These are phyloP conservation scores for Globisporangium parvum DNA, from an alignment of 352 stramenopile genomes.

Conservation along the genomic window DNA sequence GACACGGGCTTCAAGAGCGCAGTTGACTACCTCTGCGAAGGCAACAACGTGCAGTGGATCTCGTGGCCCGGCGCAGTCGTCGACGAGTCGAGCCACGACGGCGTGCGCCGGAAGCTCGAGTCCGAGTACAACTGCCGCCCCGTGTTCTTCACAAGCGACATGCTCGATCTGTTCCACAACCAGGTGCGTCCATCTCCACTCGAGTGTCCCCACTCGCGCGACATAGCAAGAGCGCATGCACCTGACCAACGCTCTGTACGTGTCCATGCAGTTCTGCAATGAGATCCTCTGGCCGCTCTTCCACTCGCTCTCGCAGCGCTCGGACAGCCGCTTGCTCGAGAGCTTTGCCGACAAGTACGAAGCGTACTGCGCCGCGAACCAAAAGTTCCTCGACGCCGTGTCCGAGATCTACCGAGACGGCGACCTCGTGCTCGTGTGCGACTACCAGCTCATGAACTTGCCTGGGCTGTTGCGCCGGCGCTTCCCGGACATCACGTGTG, in stretches of 20 bases:
- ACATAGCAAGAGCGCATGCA: too few species aligned
- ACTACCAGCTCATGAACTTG: slow-evolving; percentile 88
- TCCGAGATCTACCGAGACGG: slow-evolving; percentile 82
- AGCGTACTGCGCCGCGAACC: slow-evolving; percentile 83
- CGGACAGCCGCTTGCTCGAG: slow-evolving; percentile 59
- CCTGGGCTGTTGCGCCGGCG: slow-evolving; percentile 67
- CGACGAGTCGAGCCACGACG: slow-evolving; percentile 72
- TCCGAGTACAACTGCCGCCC: slow-evolving; percentile 79
- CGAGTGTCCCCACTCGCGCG: too few species aligned
- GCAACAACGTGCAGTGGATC: slow-evolving; percentile 88
- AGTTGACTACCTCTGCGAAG: slow-evolving; percentile 59
- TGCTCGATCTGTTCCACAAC: slow-evolving; percentile 84
- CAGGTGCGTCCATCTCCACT: slow-evolving; percentile 17
- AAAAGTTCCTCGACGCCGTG: slow-evolving; percentile 78
- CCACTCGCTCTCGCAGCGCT: slow-evolving; percentile 81
- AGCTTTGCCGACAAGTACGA: slow-evolving; percentile 87
- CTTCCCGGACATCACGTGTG: slow-evolving; percentile 74
- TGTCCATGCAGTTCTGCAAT: slow-evolving; percentile 80
- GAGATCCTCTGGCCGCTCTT: slow-evolving; percentile 89
- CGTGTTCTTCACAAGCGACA: slow-evolving; percentile 75
- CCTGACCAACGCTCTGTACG: too few species aligned
- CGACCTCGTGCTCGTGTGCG: slow-evolving; percentile 84
- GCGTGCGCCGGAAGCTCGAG: slow-evolving; percentile 67
- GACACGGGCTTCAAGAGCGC: slow-evolving; percentile 64
- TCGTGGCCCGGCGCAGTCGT: slow-evolving; percentile 83